phyloP scores from a whole-genome alignment of 148 eudicot genomes.

The Arbutus unedo region DNA sequence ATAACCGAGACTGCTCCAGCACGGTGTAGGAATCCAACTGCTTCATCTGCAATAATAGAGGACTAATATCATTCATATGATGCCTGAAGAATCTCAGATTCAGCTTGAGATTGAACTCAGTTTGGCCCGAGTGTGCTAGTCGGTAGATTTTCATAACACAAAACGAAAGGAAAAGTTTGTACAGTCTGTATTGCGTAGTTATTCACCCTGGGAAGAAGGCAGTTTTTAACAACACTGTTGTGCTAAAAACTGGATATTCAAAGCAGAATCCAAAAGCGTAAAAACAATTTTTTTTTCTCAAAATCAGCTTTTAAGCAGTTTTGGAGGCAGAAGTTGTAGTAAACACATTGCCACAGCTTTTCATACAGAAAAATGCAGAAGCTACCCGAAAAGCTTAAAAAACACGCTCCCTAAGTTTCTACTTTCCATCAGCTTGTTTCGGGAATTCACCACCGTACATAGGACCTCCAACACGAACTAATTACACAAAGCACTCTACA shows the following conservation, averaged over 20 bases:
- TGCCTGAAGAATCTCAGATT: too few relatives aligned
- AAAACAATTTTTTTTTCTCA: not conserved
- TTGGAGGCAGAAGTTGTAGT: not conserved
- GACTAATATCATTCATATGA: not conserved
- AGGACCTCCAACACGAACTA: not conserved
- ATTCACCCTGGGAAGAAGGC: not conserved
- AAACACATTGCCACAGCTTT: not conserved
- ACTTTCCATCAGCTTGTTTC: not conserved
- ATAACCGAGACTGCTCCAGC: constrained; percentile 68
- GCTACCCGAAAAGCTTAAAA: not conserved
- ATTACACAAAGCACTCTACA: not conserved
- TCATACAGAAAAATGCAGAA: not conserved
- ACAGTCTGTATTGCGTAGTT: not conserved
- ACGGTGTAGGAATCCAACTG: constrained; percentile 48
- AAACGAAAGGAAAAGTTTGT: not conserved
- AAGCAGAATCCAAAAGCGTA: not conserved
- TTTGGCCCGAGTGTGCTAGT: not conserved
- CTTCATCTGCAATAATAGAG: constrained; percentile 50
- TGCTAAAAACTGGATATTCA: not conserved
- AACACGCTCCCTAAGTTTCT: not conserved
- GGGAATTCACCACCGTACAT: not conserved
- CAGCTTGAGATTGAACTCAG: too few relatives aligned
- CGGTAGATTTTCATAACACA: not conserved
- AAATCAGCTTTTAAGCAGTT: not conserved
- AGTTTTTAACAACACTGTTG: not conserved